Evolutionary conservation across 352 stramenopile species (phyloP).

Genomic region (Phytophthora vignae): DNA sequence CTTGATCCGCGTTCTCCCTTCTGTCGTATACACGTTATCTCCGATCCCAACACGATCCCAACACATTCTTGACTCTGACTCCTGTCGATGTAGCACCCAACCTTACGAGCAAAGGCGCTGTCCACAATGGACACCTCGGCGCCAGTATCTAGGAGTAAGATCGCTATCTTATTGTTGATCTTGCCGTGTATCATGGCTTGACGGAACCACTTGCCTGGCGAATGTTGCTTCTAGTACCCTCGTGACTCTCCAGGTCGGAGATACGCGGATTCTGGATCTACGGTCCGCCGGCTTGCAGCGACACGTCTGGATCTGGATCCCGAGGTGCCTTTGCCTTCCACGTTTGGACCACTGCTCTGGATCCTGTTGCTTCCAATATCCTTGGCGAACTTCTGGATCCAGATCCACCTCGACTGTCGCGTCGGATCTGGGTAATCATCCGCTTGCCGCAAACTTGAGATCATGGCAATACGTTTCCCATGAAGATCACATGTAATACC

Average conservation of each 20-base stretch:
- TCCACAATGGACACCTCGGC: background rate
- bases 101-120: too few relatives aligned
- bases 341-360: background rate
- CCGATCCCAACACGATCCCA: too few relatives aligned
- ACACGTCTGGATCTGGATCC: background rate
- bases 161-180: background rate
- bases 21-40: too few relatives aligned
- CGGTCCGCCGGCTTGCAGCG: background rate
- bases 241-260: background rate
- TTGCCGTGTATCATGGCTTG: background rate
- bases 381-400: constrained; percentile 5
- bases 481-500: background rate
- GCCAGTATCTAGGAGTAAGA: background rate
- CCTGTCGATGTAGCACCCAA: background rate
- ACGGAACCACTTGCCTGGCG: background rate
- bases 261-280: background rate
- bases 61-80: background rate
- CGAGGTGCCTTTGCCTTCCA: too few relatives aligned
- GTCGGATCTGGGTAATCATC: background rate
- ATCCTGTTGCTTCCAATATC: constrained; percentile 28
- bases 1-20: too few relatives aligned
- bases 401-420: background rate
- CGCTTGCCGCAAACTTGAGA: background rate
- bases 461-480: background rate
- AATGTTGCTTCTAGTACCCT: constrained; percentile 3